phyloP scores from a whole-genome alignment of 495 filamentous ascomycete genomes.

The Xylaria flabelliformis region DNA sequence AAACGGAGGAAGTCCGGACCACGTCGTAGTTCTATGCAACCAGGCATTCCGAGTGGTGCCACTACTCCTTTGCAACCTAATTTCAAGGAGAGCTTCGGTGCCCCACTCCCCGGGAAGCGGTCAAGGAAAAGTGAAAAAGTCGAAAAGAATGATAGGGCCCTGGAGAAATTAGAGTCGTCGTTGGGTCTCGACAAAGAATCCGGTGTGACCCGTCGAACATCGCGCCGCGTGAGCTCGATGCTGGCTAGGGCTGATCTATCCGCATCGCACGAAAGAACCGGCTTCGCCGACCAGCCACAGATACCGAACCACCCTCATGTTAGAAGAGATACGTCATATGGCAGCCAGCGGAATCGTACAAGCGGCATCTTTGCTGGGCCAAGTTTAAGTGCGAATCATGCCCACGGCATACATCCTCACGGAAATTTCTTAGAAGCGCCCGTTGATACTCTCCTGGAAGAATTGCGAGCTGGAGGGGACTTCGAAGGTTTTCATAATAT shows the following conservation, averaged over 20 bases:
- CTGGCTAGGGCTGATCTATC: constrained; percentile 90
- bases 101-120: constrained; percentile 52
- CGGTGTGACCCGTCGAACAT: constrained; percentile 72
- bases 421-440: constrained; percentile 68
- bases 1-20: constrained; percentile 62
- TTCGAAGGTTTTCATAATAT: constrained; percentile 73
- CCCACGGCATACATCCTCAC: constrained; percentile 46
- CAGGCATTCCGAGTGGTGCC: constrained; percentile 76
- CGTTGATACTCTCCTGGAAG: constrained; percentile 75
- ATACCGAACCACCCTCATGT: constrained; percentile 54
- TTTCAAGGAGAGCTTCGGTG: constrained; percentile 58
- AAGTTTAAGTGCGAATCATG: constrained; percentile 47
- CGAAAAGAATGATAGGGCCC: constrained; percentile 63
- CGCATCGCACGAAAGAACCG: constrained; percentile 72
- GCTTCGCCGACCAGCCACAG: constrained; percentile 72
- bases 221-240: constrained; percentile 88
- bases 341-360: constrained; percentile 66
- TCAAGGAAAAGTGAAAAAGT: constrained; percentile 50
- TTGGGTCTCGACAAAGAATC: constrained; percentile 71
- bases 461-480: constrained; percentile 64
- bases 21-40: constrained; percentile 83
- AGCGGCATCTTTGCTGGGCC: constrained; percentile 59
- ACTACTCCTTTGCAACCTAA: constrained; percentile 73
- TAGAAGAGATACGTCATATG: constrained; percentile 74
- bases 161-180: constrained; percentile 61